phyloP scores from a whole-genome alignment of 768 basidiomycete species.

The Leccinum subtestaceum region DNA sequence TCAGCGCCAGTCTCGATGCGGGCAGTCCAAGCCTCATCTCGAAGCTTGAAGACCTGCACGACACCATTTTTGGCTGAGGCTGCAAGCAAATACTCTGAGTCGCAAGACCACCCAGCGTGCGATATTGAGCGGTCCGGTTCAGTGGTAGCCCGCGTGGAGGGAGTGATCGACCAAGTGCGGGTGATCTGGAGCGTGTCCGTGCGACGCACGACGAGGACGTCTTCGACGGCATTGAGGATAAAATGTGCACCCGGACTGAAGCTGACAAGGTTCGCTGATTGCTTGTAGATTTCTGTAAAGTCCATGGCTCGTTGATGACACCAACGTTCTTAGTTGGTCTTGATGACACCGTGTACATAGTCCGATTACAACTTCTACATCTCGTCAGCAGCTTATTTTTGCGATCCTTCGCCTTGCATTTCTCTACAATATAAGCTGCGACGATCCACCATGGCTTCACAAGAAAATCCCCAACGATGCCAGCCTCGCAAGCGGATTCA shows the following conservation, averaged over 20 bases:
- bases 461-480: conserved; percentile 3
- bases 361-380: not conserved
- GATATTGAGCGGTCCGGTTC: conserved; percentile 52
- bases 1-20: conserved; percentile 80
- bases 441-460: not conserved
- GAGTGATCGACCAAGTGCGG: conserved; percentile 71
- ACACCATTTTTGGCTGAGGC: conserved; percentile 69
- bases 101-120: conserved; percentile 81
- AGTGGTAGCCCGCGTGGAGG: conserved; percentile 43
- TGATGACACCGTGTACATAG: not conserved
- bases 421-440: conserved; percentile 11
- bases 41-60: conserved; percentile 75
- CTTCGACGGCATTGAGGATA: conserved; percentile 74
- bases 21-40: conserved; percentile 76
- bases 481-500: conserved; percentile 9
- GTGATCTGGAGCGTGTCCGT: conserved; percentile 82
- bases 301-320: conserved; percentile 52
- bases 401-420: not conserved
- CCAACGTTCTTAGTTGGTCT: not conserved
- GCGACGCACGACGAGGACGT: conserved; percentile 79
- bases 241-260: conserved; percentile 90
- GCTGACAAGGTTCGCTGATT: conserved; percentile 62
- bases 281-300: conserved; percentile 83
- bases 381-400: conserved; percentile 14
- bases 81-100: conserved; percentile 83